A percentile compares a stretch with the other conserved stretches of the same genome.
Conservation (phyloP, 306 rosid genomes). For the Alnus rubra region DNA sequence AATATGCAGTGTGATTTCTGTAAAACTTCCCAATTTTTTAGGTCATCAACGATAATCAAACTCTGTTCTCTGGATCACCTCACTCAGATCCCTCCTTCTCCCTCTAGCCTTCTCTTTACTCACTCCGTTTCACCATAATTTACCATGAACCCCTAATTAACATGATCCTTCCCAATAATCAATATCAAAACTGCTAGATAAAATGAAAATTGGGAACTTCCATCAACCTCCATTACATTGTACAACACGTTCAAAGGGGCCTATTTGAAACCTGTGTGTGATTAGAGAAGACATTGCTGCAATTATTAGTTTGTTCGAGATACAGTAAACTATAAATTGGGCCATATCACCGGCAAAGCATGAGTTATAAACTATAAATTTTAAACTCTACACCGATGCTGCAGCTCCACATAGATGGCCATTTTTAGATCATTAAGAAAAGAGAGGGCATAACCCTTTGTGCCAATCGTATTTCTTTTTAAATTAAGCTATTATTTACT, state of each 20-base stretch:
- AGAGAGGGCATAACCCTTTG: background rate
- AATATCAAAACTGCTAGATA: constrained; percentile 1
- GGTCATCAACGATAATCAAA: background rate
- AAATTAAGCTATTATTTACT: background rate
- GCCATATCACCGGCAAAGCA: background rate
- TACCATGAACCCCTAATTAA: background rate
- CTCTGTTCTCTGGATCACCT: background rate
- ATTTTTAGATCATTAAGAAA: background rate
- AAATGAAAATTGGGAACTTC: background rate
- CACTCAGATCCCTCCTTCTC: background rate
- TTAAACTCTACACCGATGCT: background rate
- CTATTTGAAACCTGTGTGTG: background rate
- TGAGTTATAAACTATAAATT: background rate
- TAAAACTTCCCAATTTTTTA: background rate
- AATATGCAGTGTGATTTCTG: background rate
- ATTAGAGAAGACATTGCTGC: background rate
- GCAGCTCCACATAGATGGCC: background rate
- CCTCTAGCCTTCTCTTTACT: background rate
- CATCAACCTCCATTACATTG: background rate
- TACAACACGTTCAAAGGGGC: background rate
- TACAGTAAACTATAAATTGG: background rate
- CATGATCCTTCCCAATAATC: background rate
- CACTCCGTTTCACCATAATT: background rate
- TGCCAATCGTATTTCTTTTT: background rate
- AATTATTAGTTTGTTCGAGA: background rate